phyloP scores from a whole-genome alignment of 768 basidiomycete genomes.

The Tephrocybe rancida region DNA sequence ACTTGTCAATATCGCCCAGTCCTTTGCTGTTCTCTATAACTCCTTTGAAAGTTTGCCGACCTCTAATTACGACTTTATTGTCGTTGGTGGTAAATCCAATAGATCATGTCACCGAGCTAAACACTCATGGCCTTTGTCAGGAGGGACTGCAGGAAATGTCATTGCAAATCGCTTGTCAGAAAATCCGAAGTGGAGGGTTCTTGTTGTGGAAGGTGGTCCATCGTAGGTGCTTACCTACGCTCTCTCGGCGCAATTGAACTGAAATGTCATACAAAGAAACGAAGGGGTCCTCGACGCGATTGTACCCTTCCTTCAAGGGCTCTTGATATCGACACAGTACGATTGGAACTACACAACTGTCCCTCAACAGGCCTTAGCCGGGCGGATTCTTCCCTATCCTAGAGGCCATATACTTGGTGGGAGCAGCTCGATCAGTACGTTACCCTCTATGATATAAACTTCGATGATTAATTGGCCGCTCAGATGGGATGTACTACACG shows the following conservation, averaged over 20 bases:
- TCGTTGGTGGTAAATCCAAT: not conserved
- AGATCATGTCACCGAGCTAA: not conserved
- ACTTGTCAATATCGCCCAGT: not conserved
- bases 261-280: not conserved
- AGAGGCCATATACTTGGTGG: not conserved
- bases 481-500: not conserved
- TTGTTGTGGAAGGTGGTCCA: not conserved
- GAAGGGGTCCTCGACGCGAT: not conserved
- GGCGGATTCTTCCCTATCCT: not conserved
- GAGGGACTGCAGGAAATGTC: not conserved
- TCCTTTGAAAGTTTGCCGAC: not conserved
- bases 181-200: not conserved
- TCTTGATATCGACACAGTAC: not conserved
- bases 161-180: not conserved
- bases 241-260: not conserved
- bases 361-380: not conserved
- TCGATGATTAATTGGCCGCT: not conserved
- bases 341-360: not conserved
- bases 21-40: not conserved
- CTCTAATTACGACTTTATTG: not conserved
- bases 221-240: not conserved
- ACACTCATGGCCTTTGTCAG: not conserved
- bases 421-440: not conserved
- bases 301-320: not conserved
- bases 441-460: not conserved